phyloP scores from a whole-genome alignment of 2,329 filamentous ascomycete species.

The Pseudogymnoascus sp. region DNA sequence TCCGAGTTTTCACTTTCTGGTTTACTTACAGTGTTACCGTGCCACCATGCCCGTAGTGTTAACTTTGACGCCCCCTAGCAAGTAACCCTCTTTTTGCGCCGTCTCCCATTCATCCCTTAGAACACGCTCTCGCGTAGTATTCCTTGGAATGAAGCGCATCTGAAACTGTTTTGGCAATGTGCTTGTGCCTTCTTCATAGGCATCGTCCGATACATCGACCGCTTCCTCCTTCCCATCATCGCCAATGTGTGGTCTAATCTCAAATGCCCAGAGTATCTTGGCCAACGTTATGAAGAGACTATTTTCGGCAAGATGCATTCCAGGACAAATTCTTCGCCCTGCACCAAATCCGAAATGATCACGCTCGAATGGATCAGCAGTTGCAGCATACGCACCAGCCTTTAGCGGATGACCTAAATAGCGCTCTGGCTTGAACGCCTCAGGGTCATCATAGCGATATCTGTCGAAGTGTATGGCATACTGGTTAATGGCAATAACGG shows the following conservation, averaged over 20 bases:
- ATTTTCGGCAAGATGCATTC: conserved; percentile 33
- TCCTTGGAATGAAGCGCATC: conserved; percentile 26
- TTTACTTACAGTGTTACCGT: no score
- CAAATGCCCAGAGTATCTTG: conserved; percentile 30
- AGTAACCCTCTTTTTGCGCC: no score
- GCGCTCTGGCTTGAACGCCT: conserved; percentile 9
- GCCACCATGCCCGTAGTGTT: no score
- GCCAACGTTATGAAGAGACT: conserved; percentile 30
- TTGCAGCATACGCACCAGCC: conserved; percentile 21
- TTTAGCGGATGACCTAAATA: conserved; percentile 13
- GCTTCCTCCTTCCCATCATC: not conserved
- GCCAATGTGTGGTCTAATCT: conserved; percentile 23
- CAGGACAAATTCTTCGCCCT: conserved; percentile 34
- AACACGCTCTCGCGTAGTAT: conserved; percentile 21
- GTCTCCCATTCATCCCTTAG: conserved; percentile 15
- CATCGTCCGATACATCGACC: conserved; percentile 27
- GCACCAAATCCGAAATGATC: conserved; percentile 32
- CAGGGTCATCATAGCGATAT: not conserved
- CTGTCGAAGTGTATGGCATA: conserved; percentile 21
- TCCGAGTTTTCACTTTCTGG: no score
- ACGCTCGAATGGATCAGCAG: conserved; percentile 17
- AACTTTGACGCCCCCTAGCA: no score
- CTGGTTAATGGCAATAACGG: conserved; percentile 20
- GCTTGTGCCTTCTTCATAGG: conserved; percentile 30
- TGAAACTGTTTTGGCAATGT: conserved; percentile 31